Evolutionary conservation across 2,329 filamentous ascomycete species (phyloP), one percentile per base, ranked within the genome.

Genomic region (Beauveria caledonica): DNA sequence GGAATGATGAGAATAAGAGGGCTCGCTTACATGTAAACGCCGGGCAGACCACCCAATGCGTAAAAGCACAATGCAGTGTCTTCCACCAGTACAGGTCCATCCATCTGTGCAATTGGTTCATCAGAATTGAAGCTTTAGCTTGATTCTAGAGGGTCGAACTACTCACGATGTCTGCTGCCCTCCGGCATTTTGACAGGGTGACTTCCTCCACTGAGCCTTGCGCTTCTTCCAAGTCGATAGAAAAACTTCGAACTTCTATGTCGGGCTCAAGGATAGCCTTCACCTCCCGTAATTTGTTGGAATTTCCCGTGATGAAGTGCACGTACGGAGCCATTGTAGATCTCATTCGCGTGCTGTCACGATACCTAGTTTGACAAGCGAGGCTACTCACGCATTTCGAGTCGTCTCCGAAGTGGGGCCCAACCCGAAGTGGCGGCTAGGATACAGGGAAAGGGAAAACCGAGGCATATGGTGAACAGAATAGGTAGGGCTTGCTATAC

Each of bases 281-380:
- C 66, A 96, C 92, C 78, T 99, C 94, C 61, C 81, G 78, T 60
- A 99, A 82, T 78, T 99, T 99, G 78, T 96, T 95, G 70, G 87
- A 86, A 76, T 99, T 99, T 74, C 93, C 89, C 2, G 93, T 97
- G 71, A 99, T 96, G 78, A 99, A 99, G 76, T 95, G 92, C 65
- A 99, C 74, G 6, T 72, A 68, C 4, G 71, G 71, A 53, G 76
- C 72, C 77, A 81, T 81, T 57, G 21, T 61, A n/a, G 9, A 42
- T n/a, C 7, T 27, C 23, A 15, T 27, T 36, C 11, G 33, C 11
- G 13, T 36, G 33, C 33, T 36, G 29, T 9, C 29, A 13, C 13
- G 33, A 36, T 11, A 36, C 33, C 11, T 23, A 13, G 33, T 33
- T 33, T 33, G 45, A 25, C 23, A 25, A 23, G 23, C 7, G 13